Percentiles rank a stretch among this genome's conserved stretches.
Evolutionary conservation across 331 rosid species (phyloP).

Genomic region (Rhamnella rubrinervis): DNA sequence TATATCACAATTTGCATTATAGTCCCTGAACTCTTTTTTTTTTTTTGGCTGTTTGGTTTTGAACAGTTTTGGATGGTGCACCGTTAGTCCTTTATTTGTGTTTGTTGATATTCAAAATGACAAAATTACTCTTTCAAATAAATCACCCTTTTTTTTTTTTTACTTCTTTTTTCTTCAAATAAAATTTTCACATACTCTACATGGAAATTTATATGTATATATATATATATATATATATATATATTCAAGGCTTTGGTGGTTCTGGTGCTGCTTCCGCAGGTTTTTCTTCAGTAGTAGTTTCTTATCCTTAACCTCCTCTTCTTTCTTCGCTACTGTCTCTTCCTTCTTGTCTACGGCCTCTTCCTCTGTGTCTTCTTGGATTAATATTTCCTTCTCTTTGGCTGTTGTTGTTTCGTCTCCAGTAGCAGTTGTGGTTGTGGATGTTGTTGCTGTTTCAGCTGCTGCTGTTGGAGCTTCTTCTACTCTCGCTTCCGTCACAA

Average conservation of each 20-base stretch:
- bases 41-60: too few relatives aligned
- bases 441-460: constrained; percentile 9
- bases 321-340: constrained; percentile 24
- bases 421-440: neutral
- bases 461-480: constrained; percentile 25
- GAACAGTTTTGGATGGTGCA: too few relatives aligned
- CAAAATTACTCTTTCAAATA: too few relatives aligned
- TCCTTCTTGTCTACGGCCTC: constrained; percentile 28
- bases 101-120: too few relatives aligned
- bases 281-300: constrained; percentile 10
- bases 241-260: constrained; percentile 25
- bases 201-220: too few relatives aligned
- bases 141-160: too few relatives aligned
- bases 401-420: constrained; percentile 32
- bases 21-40: too few relatives aligned
- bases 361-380: constrained; percentile 36
- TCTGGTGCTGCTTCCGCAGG: constrained; percentile 15
- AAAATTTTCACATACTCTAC: too few relatives aligned
- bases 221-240: too few relatives aligned
- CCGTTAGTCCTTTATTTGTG: too few relatives aligned
- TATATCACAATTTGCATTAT: too few relatives aligned
- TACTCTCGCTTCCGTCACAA: constrained; percentile 44
- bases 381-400: constrained; percentile 46
- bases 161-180: too few relatives aligned
- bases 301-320: constrained; percentile 16